Evolutionary conservation across 2,329 filamentous ascomycete species (phyloP), one percentile per base, ranked within the genome.

Genomic region (Neofusicoccum parvum): DNA sequence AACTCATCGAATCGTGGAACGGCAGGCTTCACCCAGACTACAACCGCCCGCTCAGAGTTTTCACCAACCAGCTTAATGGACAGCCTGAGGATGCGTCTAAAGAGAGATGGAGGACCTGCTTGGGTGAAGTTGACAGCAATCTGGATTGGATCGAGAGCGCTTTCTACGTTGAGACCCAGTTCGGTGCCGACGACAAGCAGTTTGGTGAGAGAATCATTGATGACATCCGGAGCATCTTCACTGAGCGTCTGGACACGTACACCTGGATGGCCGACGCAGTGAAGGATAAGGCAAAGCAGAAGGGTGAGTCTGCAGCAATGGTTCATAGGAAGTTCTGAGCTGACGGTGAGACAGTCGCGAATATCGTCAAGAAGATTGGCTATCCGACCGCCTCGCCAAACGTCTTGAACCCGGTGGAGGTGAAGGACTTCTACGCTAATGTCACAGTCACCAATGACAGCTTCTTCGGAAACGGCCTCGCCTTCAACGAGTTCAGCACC

Each of bases 161-260:
- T 23, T 91, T 92, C 78, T 92, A 88, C 68, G 82, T 92, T 1
- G 85, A 91, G 67, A 15, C 36, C 1, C 86, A 86, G 56, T 92
- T 92, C 71, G 87, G 88, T 0, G 83, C 88, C 12, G 84, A 87
- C 20, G 88, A 88, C 0, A 90, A 90, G 72, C 78, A 85, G 3
- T 85, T 90, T 51, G 88, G 88, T 15, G 87, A 91, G 66, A 83
- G 87, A 63, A 88, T 93, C 69, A 85, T 92, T n/a, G 84, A 85
- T 10, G 87, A 91, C 68, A 89, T 92, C 73, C 90, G 90, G 74
- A 80, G 84, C 15, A 83, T 86, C 20, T 92, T 92, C 70, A 83
- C 85, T 3, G 83, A 85, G 65, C 89, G 86, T 66, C 78, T 91
- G 51, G 80, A 84, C 41, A 76, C 79, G 2, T 85, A 86, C 0